Evolutionary conservation across 306 rosid species (phyloP), one percentile per base, ranked within the genome.

Genomic region (Hippophae tibetana): DNA sequence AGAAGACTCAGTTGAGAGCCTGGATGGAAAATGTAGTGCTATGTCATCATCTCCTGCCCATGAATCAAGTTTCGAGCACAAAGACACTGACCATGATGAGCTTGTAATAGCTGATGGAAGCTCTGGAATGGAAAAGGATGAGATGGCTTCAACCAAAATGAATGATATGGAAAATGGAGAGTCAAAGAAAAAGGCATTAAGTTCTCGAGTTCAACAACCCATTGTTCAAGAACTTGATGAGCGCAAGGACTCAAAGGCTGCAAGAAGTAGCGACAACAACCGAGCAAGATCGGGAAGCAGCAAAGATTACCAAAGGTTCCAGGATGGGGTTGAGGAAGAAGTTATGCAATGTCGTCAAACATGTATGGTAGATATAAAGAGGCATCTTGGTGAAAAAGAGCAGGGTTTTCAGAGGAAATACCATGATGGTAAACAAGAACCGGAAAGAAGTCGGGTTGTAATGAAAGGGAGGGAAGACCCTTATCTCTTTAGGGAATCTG

Each of bases 201-300:
- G 74, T 58, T 66, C 92, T 67, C 76, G 10, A 59, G 84, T 71
- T 57, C 88, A 92, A 71, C 85, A 82, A 38, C 69, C 86, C 73
- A 52, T 61, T 42, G 64, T 18, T 46, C 80, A 78, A 54, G 98
- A 83, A 63, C 64, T 70, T 61, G 88, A 86, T 65, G 97, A 82
- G 14, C 79, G 72, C 27, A 93, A 86, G 59, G 95, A 92, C 78
- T 85, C 87, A 38, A 88, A 75, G 80, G 85, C 89, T 77, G 94
- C 90, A 67, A 88, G 85, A 74, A 86, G 97, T 82, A 93, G 99
- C 54, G 94, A 93, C 75, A 86, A 88, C 81, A 93, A 97, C 83
- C 86, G 79, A 80, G 89, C 95, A 68, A 82, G 95, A 70, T 93
- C 99, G 14, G 86, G 84, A 62, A 84, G 97, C 79, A 93, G 99